Percentiles rank a stretch among this genome's conserved stretches.
Evolutionary conservation across 768 basidiomycete species (phyloP).

Genomic region (Mycena galericulata): DNA sequence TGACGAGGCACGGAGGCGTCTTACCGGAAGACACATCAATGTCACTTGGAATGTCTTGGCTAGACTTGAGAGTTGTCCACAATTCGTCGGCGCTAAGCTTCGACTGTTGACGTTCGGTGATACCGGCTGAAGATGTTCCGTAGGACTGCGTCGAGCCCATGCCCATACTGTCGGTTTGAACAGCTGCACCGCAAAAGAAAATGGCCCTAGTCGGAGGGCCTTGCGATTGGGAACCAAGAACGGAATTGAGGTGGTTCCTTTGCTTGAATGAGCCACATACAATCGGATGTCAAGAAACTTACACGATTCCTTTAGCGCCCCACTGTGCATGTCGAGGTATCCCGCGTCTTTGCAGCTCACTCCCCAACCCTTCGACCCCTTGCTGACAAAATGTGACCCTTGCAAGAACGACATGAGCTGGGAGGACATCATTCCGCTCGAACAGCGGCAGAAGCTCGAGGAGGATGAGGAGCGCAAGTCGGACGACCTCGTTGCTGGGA

Average conservation of each 20-base stretch:
- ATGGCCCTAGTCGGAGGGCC: conserved; percentile 64
- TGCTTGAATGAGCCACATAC: background rate
- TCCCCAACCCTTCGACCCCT: conserved; percentile 74
- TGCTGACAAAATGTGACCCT: conserved; percentile 76
- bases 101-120: conserved; percentile 65
- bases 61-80: conserved; percentile 78
- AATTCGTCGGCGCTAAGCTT: conserved; percentile 71
- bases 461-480: conserved; percentile 79
- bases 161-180: conserved; percentile 67
- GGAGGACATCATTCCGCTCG: conserved; percentile 98
- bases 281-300: conserved; percentile 39
- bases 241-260: conserved; percentile 64
- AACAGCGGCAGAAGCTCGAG: conserved; percentile 88
- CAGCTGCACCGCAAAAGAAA: conserved; percentile 70
- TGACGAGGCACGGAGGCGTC: conserved; percentile 8
- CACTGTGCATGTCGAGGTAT: conserved; percentile 76
- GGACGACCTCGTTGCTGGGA: conserved; percentile 78
- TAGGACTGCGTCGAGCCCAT: conserved; percentile 40
- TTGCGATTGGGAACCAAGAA: conserved; percentile 58
- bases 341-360: conserved; percentile 74
- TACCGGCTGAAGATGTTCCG: conserved; percentile 46
- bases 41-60: conserved; percentile 79
- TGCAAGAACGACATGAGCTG: conserved; percentile 99
- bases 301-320: conserved; percentile 82
- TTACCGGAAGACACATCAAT: conserved; percentile 74